These are phyloP conservation scores for Cladosporium oxysporum DNA, from an alignment of 2,329 filamentous ascomycete genomes.

Conservation along the genomic window DNA sequence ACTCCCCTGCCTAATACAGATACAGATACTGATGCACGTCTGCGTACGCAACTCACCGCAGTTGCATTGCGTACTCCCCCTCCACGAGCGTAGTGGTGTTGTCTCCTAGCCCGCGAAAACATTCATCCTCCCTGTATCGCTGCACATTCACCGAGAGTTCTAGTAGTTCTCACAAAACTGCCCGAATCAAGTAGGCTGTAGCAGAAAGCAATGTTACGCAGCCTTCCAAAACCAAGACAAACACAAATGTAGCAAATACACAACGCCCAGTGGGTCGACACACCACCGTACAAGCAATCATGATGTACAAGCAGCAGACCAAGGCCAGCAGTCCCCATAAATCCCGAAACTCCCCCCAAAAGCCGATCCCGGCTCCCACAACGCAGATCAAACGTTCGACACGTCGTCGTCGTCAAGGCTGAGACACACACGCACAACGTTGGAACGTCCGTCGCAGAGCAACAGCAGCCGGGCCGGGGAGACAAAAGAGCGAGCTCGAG, in stretches of 20 bases:
- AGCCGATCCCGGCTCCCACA: background rate
- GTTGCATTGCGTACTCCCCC: background rate
- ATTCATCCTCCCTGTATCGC: background rate
- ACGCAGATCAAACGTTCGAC: background rate
- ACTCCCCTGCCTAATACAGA: background rate
- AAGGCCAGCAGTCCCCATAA: background rate
- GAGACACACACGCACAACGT: background rate
- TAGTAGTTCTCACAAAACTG: background rate
- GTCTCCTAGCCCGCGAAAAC: background rate
- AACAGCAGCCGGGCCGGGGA: background rate
- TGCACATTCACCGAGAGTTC: background rate
- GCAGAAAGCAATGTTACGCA: background rate
- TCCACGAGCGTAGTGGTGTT: background rate
- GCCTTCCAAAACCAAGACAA: background rate
- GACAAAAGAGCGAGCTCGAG: background rate
- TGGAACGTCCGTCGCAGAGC: background rate
- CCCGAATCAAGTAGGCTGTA: background rate
- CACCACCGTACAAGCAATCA: background rate
- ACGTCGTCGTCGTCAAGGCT: constrained; percentile 4
- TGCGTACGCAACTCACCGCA: background rate
- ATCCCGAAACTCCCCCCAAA: constrained; percentile 1
- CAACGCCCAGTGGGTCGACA: background rate
- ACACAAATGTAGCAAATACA: background rate
- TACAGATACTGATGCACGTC: background rate
- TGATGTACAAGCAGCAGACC: background rate